Conservation (phyloP, 768 basidiomycete genomes). For the Suillus occidentalis region DNA sequence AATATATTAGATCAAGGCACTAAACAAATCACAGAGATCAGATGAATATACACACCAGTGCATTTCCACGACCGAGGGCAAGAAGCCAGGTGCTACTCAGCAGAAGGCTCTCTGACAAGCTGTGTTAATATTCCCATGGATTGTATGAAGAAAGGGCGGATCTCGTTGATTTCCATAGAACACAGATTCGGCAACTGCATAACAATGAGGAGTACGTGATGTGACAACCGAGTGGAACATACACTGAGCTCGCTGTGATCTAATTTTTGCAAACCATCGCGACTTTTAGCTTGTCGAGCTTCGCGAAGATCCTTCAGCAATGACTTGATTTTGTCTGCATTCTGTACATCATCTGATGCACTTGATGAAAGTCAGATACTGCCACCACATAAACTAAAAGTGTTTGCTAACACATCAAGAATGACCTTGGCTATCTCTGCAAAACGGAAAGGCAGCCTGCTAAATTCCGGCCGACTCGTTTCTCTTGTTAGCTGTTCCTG, state of each 20-base stretch:
- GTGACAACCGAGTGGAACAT: constrained; percentile 8
- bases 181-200: constrained; percentile 78
- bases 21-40: background rate
- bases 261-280: constrained; percentile 78
- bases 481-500: constrained; percentile 75
- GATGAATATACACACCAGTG: background rate
- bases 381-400: background rate
- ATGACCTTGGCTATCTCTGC: constrained; percentile 89
- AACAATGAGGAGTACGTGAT: background rate
- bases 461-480: constrained; percentile 72
- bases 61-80: background rate
- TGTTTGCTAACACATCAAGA: constrained; percentile 78
- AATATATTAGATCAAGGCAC: background rate
- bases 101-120: constrained; percentile 35
- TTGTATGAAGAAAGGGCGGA: constrained; percentile 83
- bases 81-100: background rate
- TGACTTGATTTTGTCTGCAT: constrained; percentile 79
- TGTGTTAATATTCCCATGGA: constrained; percentile 75
- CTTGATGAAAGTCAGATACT: constrained; percentile 39
- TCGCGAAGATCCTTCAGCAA: constrained; percentile 95
- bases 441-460: constrained; percentile 81
- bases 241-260: constrained; percentile 84
- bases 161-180: constrained; percentile 93
- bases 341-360: constrained; percentile 86
- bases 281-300: constrained; percentile 90